Evolutionary conservation across 2,329 filamentous ascomycete genomes (phyloP), one percentile per base, ranked within the genome.

Genomic region (Fulvia fulva): DNA sequence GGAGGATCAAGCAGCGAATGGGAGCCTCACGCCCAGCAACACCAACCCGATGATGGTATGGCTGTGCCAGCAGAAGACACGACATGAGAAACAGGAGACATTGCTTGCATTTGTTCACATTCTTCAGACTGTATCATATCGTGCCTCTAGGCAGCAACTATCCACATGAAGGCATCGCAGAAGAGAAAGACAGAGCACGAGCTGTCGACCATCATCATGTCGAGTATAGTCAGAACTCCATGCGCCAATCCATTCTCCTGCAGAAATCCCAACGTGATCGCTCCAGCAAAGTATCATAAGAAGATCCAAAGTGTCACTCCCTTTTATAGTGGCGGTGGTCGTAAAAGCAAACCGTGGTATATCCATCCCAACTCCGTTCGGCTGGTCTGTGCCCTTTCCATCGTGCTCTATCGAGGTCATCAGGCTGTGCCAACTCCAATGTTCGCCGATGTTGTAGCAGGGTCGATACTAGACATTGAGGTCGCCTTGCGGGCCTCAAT

Each of bases 321-420:
- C 23, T 28, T 45, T 26, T 50, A 50, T 50, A n/a, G 47, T 50
- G 23, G 26, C 7, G n/a, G 19, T 21, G 16, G 7, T 26, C 9
- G 23, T 14, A 26, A 44, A 44, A 22, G 44, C 43, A 58, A 16
- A 55, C 51, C 56, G 55, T 58, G 57, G 57, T 59, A 59, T 59
- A 59, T 59, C 57, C 21, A 16, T 25, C 47, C 34, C 14, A 58
- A 57, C 55, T 52, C 55, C 55, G 30, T 9, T 34, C 25, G 23
- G 26, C 44, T 41, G 45, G 47, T 23, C 44, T 50, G 47, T 50
- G 22, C 3, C 26, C 23, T 19, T 26, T n/a, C 26, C 23, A 32
- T 50, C n/a, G 23, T 12, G 9, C 16, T 19, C 12, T 28, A 50
- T 50, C 26, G 47, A 50, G 26, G 26, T 50, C 26, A 50, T 32